phyloP scores from a whole-genome alignment of 352 stramenopile genomes.

The Albugo laibachii region DNA sequence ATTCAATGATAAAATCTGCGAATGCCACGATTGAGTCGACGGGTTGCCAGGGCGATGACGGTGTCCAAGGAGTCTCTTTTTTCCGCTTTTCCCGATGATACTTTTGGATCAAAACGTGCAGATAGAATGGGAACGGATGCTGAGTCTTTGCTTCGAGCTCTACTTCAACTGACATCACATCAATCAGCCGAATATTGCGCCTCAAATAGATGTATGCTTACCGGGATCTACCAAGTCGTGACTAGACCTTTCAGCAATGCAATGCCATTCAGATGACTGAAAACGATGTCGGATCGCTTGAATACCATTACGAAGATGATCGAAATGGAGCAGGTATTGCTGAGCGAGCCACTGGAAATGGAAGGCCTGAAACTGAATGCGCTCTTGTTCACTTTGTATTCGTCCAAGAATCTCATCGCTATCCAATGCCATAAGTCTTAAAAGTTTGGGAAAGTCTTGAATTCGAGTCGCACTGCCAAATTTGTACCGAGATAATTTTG shows the following conservation, averaged over 20 bases:
- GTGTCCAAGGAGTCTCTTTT: constrained; percentile 25
- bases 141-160: constrained; percentile 72
- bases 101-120: constrained; percentile 67
- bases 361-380: constrained; percentile 26
- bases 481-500: constrained; percentile 39
- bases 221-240: too few relatives aligned
- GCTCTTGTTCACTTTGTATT: constrained; percentile 9
- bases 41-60: constrained; percentile 30
- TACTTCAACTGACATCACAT: background rate
- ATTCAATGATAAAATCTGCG: constrained; percentile 30
- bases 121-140: constrained; percentile 49
- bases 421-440: background rate
- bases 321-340: constrained; percentile 42
- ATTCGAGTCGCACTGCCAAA: constrained; percentile 31
- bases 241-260: background rate
- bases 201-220: too few relatives aligned
- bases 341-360: constrained; percentile 51
- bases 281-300: constrained; percentile 24
- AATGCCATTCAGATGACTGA: background rate
- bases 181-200: background rate
- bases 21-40: constrained; percentile 71
- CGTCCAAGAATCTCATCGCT: constrained; percentile 2
- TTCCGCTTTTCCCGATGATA: constrained; percentile 55
- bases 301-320: constrained; percentile 23
- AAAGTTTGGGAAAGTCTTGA: constrained; percentile 28